Conservation (phyloP, 306 rosid species). For the Castanopsis chinensis region DNA sequence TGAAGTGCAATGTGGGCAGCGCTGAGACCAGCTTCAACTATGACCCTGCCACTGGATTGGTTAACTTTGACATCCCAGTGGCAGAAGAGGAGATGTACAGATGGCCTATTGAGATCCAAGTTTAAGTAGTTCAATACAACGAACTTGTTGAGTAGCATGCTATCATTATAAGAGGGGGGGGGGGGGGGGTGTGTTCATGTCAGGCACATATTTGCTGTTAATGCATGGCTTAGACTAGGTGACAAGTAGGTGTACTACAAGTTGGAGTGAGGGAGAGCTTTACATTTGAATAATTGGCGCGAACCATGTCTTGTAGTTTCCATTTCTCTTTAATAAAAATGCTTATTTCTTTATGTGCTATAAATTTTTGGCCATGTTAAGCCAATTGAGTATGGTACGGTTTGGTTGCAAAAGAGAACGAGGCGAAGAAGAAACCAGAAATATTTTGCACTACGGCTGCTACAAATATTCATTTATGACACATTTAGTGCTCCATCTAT, state of each 20-base stretch:
- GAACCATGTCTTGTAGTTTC: background rate
- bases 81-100: constrained; percentile 56
- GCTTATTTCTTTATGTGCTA: background rate
- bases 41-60: constrained; percentile 55
- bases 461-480: too few relatives aligned
- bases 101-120: constrained; percentile 66
- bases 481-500: too few relatives aligned
- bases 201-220: background rate
- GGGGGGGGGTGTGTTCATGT: background rate
- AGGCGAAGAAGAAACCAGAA: too few relatives aligned
- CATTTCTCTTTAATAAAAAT: background rate
- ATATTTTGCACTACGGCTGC: too few relatives aligned
- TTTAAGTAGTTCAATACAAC: constrained; percentile 28
- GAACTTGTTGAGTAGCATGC: background rate
- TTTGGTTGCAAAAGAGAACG: too few relatives aligned
- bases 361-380: too few relatives aligned
- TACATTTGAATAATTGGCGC: background rate
- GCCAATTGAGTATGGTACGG: too few relatives aligned
- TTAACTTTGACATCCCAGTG: constrained; percentile 53
- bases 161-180: background rate
- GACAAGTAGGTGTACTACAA: background rate
- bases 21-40: constrained; percentile 39
- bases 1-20: constrained; percentile 48
- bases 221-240: background rate
- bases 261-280: background rate